Conservation (phyloP, 371 early-diverging fungal species). For the Mucor indicus region DNA sequence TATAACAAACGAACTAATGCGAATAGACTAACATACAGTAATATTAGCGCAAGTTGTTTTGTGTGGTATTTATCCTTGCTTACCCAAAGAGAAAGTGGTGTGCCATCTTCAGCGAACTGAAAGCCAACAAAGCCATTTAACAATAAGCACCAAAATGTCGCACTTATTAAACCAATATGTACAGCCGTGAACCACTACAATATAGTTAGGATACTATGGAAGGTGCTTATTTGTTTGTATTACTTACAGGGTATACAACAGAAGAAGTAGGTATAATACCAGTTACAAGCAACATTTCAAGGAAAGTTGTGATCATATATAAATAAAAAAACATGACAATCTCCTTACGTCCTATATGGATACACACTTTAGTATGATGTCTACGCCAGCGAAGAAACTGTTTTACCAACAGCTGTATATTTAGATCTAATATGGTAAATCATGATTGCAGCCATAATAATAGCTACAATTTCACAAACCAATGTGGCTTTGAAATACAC, state of each 20-base stretch:
- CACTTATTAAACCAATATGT: constrained; percentile 78
- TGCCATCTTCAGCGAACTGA: constrained; percentile 97
- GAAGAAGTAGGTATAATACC: constrained; percentile 89
- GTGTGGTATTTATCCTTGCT: background rate
- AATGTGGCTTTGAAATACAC: constrained; percentile 59
- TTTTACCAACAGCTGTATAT: constrained; percentile 94
- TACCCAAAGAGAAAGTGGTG: constrained; percentile 87
- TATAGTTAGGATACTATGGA: background rate
- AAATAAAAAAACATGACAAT: constrained; percentile 96
- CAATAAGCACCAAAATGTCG: constrained; percentile 88
- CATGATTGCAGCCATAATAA: constrained; percentile 96
- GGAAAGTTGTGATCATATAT: constrained; percentile 78
- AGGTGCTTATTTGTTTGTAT: constrained; percentile 1
- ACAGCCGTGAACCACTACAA: constrained; percentile 83
- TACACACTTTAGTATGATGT: background rate
- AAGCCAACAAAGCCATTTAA: constrained; percentile 95
- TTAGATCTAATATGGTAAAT: constrained; percentile 94
- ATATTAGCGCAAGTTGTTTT: background rate
- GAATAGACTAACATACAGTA: constrained; percentile 65
- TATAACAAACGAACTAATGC: constrained; percentile 77
- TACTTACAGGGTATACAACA: constrained; percentile 76
- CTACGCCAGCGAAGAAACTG: background rate
- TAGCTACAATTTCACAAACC: constrained; percentile 86
- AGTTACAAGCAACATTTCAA: constrained; percentile 86
- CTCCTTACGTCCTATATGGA: constrained; percentile 83